phyloP scores from a whole-genome alignment of 2,329 filamentous ascomycete genomes.

The Biscogniauxia mediterranea region DNA sequence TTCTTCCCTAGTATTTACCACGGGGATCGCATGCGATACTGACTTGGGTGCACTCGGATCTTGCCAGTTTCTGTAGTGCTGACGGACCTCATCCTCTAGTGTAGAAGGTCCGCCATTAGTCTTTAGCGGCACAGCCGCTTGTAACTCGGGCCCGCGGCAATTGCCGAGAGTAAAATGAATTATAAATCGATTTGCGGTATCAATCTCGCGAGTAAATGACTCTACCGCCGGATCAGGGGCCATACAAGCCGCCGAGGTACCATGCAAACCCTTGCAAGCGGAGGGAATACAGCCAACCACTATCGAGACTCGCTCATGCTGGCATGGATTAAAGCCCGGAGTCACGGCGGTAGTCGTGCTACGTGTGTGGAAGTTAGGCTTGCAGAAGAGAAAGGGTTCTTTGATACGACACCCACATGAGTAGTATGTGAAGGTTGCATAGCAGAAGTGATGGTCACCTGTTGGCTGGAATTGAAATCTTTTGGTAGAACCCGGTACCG shows the following conservation, averaged over 20 bases:
- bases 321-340: slow-evolving; percentile 6
- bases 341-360: neutral
- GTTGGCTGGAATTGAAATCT: neutral
- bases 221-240: slow-evolving; percentile 6
- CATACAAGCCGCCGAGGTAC: slow-evolving; percentile 6
- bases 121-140: neutral
- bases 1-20: no score
- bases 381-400: slow-evolving; percentile 11
- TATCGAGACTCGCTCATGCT: slow-evolving; percentile 5
- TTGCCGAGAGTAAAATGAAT: slow-evolving; percentile 7
- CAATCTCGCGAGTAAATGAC: slow-evolving; percentile 14
- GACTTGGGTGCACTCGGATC: neutral
- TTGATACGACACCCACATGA: slow-evolving; percentile 22
- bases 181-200: slow-evolving; percentile 8
- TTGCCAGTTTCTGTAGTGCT: neutral
- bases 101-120: neutral
- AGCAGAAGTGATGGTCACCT: slow-evolving; percentile 9
- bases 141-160: neutral
- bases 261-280: slow-evolving; percentile 6
- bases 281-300: slow-evolving; percentile 14
- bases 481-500: neutral
- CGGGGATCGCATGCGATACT: neutral
- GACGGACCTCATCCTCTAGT: neutral
- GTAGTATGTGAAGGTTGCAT: slow-evolving; percentile 20
- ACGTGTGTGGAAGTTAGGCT: neutral